Conservation (phyloP, 1,284 basidiomycete species). For the Sutorius eximius region DNA sequence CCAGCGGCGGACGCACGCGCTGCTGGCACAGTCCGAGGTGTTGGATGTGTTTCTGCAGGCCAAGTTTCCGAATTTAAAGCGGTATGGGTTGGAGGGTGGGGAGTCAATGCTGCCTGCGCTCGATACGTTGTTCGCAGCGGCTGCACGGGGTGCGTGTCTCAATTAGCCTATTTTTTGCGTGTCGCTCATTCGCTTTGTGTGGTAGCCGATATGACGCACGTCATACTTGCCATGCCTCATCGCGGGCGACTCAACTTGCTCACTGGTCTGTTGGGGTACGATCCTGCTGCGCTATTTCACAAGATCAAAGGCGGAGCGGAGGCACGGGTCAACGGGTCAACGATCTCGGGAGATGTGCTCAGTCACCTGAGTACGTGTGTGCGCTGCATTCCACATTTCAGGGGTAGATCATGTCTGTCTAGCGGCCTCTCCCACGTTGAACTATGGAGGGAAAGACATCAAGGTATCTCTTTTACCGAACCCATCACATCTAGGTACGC, state of each 20-base stretch:
- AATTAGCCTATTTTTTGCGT: neutral
- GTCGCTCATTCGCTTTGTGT: slow-evolving; percentile 2
- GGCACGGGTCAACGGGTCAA: slow-evolving; percentile 60
- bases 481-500: slow-evolving; percentile 79
- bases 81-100: slow-evolving; percentile 85
- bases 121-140: slow-evolving; percentile 69
- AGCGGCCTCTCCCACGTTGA: slow-evolving; percentile 63
- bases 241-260: slow-evolving; percentile 86
- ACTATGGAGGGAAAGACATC: slow-evolving; percentile 52
- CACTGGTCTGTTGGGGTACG: slow-evolving; percentile 71
- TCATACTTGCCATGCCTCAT: slow-evolving; percentile 83
- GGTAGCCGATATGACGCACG: slow-evolving; percentile 65
- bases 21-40: slow-evolving; percentile 75
- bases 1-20: slow-evolving; percentile 59
- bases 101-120: slow-evolving; percentile 89
- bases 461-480: slow-evolving; percentile 84
- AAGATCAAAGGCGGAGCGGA: slow-evolving; percentile 84
- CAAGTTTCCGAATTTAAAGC: slow-evolving; percentile 83
- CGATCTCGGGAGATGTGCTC: slow-evolving; percentile 80
- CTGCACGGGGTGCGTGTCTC: slow-evolving; percentile 56
- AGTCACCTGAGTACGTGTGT: slow-evolving; percentile 68
- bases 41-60: slow-evolving; percentile 80
- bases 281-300: slow-evolving; percentile 71
- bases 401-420: neutral
- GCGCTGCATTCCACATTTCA: neutral